Base-by-base conservation (phyloP, 73 alveolate species). In the Tetrahymena malaccensis region DNA sequence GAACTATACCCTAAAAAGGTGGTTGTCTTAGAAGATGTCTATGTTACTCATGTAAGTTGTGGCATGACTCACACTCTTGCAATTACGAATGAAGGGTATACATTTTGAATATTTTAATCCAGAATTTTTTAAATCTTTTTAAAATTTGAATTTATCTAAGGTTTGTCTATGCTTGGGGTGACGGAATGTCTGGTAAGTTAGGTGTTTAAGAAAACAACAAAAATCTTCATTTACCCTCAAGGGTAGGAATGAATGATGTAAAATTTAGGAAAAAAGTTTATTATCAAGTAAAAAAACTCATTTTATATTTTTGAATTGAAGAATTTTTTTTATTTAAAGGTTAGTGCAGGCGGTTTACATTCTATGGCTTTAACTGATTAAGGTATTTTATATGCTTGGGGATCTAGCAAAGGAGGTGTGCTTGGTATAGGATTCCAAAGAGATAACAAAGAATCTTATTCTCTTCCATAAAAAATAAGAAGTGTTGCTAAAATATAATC, bases 301-400 rank as follows among this genome's bases (percentile, higher is more conserved):
- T 40, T 40, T 40, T 7, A 4, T 7, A 56, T 70, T 70, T 8
- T 2, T 7, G 0, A 31, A 3, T 70, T 70, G 17, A 70, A 27
- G 17, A 5, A 27, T 19, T 70, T 70, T 70, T 9, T 19, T 19
- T 25, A 0, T 50, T 50, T 70, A 27, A 3, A 70, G 89, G 89
- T 70, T 19, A 70, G 89, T 70, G 89, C 94, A 34, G 97, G 97
- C 22, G 94, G 95, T 3, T 37, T 95, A 4, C 97, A 95, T 89
- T 85, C 97, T n/a, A 43, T 95, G 37, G 93, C 95, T 93, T 31
- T 89, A 43, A 95, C 97, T 35, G 94, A 95, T 89, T 94, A 85
- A 58, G 97, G 97, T 25, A 85, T 95, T 95, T 93, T 95, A 9
- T 95, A 95, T 95, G 70, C 97, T 34, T 95, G 97, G 97, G 97